Conservation (phyloP, 2,329 filamentous ascomycete genomes). For the Sclerotinia nivalis region DNA sequence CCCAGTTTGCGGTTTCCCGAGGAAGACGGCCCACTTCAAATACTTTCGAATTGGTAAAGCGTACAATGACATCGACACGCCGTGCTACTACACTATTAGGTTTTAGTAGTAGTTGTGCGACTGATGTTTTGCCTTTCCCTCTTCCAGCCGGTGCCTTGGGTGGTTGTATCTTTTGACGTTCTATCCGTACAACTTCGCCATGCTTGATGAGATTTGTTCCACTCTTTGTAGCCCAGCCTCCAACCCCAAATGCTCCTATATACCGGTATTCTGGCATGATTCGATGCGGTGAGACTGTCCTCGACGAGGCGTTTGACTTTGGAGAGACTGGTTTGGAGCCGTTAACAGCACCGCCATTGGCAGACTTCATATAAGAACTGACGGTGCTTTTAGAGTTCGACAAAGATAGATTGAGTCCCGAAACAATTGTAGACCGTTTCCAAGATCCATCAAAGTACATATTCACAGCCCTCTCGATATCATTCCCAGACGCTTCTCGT, state of each 20-base stretch:
- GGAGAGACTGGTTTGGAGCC: background rate
- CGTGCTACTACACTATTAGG: conserved; percentile 52
- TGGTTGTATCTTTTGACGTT: conserved; percentile 75
- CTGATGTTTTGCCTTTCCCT: conserved; percentile 45
- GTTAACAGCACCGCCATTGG: conserved; percentile 7
- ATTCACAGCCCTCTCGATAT: conserved; percentile 64
- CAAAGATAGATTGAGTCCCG: conserved; percentile 12
- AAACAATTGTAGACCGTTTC: conserved; percentile 43
- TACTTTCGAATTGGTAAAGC: conserved; percentile 79
- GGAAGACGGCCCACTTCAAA: conserved; percentile 84
- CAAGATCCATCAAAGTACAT: conserved; percentile 72
- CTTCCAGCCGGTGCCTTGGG: conserved; percentile 50
- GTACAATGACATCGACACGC: conserved; percentile 82
- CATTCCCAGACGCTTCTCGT: conserved; percentile 54
- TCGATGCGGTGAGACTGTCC: conserved; percentile 44
- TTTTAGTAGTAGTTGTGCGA: conserved; percentile 33
- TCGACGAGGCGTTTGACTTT: background rate
- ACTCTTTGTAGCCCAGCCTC: conserved; percentile 88
- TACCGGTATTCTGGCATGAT: conserved; percentile 64
- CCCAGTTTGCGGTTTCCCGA: conserved; percentile 86
- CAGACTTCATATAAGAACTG: conserved; percentile 33
- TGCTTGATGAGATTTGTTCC: conserved; percentile 74
- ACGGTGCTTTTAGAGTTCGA: conserved; percentile 30
- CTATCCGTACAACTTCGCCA: conserved; percentile 81
- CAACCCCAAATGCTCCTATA: conserved; percentile 87